Base-by-base conservation (phyloP, 495 filamentous ascomycete species). In the Aspergillus kassunensis region DNA sequence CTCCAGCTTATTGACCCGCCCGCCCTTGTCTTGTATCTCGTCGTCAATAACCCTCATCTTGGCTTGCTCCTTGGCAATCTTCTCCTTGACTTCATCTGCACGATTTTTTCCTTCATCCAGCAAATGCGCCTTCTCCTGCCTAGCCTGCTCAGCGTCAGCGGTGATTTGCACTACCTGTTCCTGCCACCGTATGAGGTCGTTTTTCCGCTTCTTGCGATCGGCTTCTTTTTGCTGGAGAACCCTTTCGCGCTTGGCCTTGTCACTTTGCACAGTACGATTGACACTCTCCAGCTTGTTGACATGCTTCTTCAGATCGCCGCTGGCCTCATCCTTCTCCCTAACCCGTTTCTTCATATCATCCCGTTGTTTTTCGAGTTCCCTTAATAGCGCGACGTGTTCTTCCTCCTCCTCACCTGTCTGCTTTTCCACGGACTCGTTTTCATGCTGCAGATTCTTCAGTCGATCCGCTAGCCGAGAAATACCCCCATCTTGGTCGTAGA, bases 261-360 rank as follows among this genome's bases (percentile, higher is more conserved):
- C 82, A 46, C 85, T 85, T 61, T 96, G 86, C 9, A 91, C 89
- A n/a, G 82, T 78, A 44, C 89, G 79, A 68, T 95, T 97, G 43
- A 85, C 74, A 25, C 89, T 84, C 59, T 96, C 91, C 19, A 93
- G 75, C 24, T 80, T 80, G 40, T 87, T 82, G 25, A 92, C 87
- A 57, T 96, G 87, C 49, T 85, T 87, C 60, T 85, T 88, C 24
- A 96, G 65, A 60, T 87, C 86, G 39, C 86, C 82, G n/a, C 84
- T 91, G 23, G 80, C 82, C 52, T 95, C 89, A 53, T 95, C 90
- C 64, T 88, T 91, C 56, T 95, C 89, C 62, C 85, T 90, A 33
- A 90, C 77, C 33, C 82, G 76, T 58, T 86, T 83, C 60, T 71
- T 84, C 57, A 95, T 80, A 27, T 84, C 79, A 55, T 91, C 89